Evolutionary conservation across 2,329 filamentous ascomycete genomes (phyloP), one percentile per base, ranked within the genome.

Genomic region (Fusarium nanum): DNA sequence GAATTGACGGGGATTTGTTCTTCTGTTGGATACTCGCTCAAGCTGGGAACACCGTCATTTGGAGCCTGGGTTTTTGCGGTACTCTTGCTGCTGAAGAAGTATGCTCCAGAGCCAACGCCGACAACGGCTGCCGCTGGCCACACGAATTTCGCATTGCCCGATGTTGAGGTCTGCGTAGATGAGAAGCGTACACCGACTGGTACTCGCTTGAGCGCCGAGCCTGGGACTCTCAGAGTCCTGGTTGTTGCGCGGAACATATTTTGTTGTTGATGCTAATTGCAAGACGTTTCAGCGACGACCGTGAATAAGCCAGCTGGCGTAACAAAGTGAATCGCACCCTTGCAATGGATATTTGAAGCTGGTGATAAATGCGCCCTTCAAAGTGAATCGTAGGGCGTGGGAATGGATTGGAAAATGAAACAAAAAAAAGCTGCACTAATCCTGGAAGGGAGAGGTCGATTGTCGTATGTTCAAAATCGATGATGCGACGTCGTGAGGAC

Each of bases 1-100:
- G 78, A 80, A 9, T 60, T 57, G 14, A 76, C 58, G 2, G 64
- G 50, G 3, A 77, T 74, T 7, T 71, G 60, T 4, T 58, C 64
- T 32, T 77, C 74, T 2, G 71, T 70, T 11, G 53, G 25, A n/a
- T 56, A 53, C 1, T 56, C 55, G 10, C 60, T 41, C 32, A 76
- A 41, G 3, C 8, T 11, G 7, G 67, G 73, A 13, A 65, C 67
- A 6, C 49, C 30, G 10, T 42, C 13, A 6, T 57, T 42, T n/a
- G 45, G 25, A 8, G 28, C 1, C 18, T 25, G 32, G 6, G 25
- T 1, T 13, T 41, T 61, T 9, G 22, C 20, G 6, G 27, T 40
- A 10, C 28, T 42, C 13, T 55, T 62, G 22, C 42, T 48, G 46
- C 45, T 56, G 20, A 68, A 16, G 20, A 73, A 14, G 40, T 68